A percentile compares a stretch with the other conserved stretches of the same genome.
These are phyloP conservation scores for Hippophae rhamnoides DNA, from an alignment of 306 rosid genomes.

Conservation along the genomic window DNA sequence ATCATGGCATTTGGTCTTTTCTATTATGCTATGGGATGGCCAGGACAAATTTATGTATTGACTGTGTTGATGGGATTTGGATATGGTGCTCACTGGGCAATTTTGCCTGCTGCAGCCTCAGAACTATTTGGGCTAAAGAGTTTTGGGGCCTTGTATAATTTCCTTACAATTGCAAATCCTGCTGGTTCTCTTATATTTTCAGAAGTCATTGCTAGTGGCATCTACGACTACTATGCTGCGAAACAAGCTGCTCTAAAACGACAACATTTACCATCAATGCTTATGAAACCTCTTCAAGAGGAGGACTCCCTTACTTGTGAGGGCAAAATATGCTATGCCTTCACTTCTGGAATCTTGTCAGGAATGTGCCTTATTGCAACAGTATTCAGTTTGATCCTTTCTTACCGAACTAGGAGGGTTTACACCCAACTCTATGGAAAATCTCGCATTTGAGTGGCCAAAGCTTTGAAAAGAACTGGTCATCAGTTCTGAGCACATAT, in stretches of 20 bases:
- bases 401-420: constrained; percentile 46
- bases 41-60: constrained; percentile 66
- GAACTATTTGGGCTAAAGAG: constrained; percentile 74
- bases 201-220: constrained; percentile 48
- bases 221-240: constrained; percentile 64
- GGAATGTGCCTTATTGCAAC: constrained; percentile 46
- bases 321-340: constrained; percentile 55
- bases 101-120: constrained; percentile 84
- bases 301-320: constrained; percentile 38
- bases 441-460: constrained; percentile 21
- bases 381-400: constrained; percentile 36
- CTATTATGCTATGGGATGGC: constrained; percentile 71
- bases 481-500: constrained; percentile 4
- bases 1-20: constrained; percentile 63
- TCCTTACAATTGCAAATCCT: constrained; percentile 55
- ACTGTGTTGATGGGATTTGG: constrained; percentile 72
- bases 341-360: constrained; percentile 53
- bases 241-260: constrained; percentile 27
- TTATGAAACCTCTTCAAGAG: constrained; percentile 9
- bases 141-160: constrained; percentile 62
- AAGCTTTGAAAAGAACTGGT: neutral
- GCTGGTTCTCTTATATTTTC: constrained; percentile 61
- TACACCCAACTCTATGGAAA: constrained; percentile 49
- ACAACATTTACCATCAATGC: constrained; percentile 1
- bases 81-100: constrained; percentile 94